Evolutionary conservation across 148 eudicot genomes (phyloP).

Genomic region (Salicornia ramosissima): DNA sequence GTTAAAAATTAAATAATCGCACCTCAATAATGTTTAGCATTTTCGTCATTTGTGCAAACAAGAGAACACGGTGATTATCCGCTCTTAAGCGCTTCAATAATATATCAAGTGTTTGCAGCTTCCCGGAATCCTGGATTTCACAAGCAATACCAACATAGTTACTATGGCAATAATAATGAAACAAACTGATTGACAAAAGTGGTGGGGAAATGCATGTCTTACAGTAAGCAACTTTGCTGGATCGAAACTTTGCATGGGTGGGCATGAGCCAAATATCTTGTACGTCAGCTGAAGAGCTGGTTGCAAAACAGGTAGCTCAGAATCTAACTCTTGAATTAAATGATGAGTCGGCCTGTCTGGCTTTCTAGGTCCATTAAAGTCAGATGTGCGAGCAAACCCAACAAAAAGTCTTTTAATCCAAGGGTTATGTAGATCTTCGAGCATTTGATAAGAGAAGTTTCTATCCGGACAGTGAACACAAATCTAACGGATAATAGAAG

Average conservation of each 20-base stretch:
- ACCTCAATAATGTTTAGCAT: constrained; percentile 99
- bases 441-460: constrained; percentile 71
- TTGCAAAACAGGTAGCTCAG: constrained; percentile 64
- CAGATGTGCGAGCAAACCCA: constrained; percentile 96
- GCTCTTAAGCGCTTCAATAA: constrained; percentile 92
- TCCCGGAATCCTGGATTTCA: constrained; percentile 79
- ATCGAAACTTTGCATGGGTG: constrained; percentile 94
- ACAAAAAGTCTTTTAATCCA: constrained; percentile 85
- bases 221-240: constrained; percentile 96
- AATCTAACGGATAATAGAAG: constrained; percentile 44
- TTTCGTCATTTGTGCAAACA: constrained; percentile 99
- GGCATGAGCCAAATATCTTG: constrained; percentile 84
- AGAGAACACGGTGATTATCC: constrained; percentile 83
- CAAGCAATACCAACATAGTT: constrained; percentile 21
- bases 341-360: constrained; percentile 63
- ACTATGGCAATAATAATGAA: background rate
- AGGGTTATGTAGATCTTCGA: constrained; percentile 78
- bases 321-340: constrained; percentile 85
- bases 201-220: constrained; percentile 22
- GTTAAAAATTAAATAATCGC: constrained; percentile 7
- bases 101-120: constrained; percentile 96
- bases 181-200: background rate
- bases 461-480: constrained; percentile 75
- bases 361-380: constrained; percentile 77
- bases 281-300: constrained; percentile 87